Base-by-base conservation (phyloP, 306 rosid genomes). In the Cyamopsis tetragonoloba region DNA sequence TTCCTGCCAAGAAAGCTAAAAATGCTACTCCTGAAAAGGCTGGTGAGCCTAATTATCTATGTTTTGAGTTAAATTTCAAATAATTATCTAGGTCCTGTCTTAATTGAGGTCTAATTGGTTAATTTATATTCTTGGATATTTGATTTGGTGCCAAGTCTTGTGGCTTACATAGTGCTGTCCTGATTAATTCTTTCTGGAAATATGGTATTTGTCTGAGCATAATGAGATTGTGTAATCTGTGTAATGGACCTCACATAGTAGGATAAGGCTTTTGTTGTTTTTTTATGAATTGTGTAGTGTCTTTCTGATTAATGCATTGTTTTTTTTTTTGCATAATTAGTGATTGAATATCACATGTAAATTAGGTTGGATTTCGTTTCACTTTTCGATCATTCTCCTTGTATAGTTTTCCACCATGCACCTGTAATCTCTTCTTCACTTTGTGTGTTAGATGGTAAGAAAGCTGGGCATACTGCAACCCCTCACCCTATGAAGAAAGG, bases 401-500 rank as follows among this genome's bases (percentile, higher is more conserved):
- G 11, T 60, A 10, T 48, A 31, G 17, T 0, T 10, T 46, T 22
- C 5, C 14, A 1, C 7, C 2, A 2, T 14, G 1, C 17, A 17
- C 2, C 9, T 4, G 0, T n/a, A 20, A 35, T 14, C 18, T 61
- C 0, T 49, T 7, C 20, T 32, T 27, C 6, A 44, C 24, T 30
- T 41, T 50, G 37, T 32, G 7, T 6, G 17, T 3, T 74, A 89
- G 96, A 84, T 65, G 85, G 74, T 3, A 93, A 93, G 79, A 89
- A 89, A 82, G 51, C 76, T 12, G 96, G 62, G 17, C 96, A 85
- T 51, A 63, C 77, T 0, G 90, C 80, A 1, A 93, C 98, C 8
- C 98, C 97, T 11, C 91, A 88, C 71, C 96, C 98, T 3, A 76
- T 57, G 18, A 93, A 93, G 91, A 88, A 87, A 32, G 82, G 60